Conservation (phyloP, 805 yeast species). For the Priceomyces medius region DNA sequence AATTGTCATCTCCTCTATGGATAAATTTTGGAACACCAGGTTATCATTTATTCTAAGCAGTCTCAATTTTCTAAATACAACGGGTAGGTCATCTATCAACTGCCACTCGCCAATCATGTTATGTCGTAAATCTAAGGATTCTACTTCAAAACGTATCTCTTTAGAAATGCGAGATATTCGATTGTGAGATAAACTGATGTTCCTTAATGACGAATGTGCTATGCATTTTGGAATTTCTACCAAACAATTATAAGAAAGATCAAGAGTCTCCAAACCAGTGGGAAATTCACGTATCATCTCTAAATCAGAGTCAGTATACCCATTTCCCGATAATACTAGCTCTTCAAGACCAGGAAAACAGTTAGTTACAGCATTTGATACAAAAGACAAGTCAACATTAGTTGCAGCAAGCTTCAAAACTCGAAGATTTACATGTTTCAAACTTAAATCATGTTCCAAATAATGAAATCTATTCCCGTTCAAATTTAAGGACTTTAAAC, state of each 20-base stretch:
- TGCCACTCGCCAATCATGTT: constrained; percentile 50
- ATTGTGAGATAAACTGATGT: constrained; percentile 40
- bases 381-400: constrained; percentile 11
- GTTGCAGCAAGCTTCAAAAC: constrained; percentile 29
- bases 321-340: constrained; percentile 36
- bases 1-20: constrained; percentile 32
- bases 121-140: constrained; percentile 48
- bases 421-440: constrained; percentile 11
- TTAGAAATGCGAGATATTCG: constrained; percentile 16
- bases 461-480: constrained; percentile 51
- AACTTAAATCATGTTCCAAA: neutral
- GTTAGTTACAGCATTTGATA: constrained; percentile 17
- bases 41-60: constrained; percentile 53
- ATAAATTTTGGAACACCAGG: constrained; percentile 41
- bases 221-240: constrained; percentile 3
- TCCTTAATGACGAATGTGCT: neutral
- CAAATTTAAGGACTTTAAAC: constrained; percentile 43
- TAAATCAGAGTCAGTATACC: constrained; percentile 19
- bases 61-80: constrained; percentile 39
- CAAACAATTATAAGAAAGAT: constrained; percentile 45
- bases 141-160: neutral
- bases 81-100: constrained; percentile 38
- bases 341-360: constrained; percentile 39
- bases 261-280: constrained; percentile 13
- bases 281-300: constrained; percentile 7